Evolutionary conservation across 805 yeast species (phyloP), one percentile per base, ranked within the genome.

Genomic region (Clavispora asparagi): DNA sequence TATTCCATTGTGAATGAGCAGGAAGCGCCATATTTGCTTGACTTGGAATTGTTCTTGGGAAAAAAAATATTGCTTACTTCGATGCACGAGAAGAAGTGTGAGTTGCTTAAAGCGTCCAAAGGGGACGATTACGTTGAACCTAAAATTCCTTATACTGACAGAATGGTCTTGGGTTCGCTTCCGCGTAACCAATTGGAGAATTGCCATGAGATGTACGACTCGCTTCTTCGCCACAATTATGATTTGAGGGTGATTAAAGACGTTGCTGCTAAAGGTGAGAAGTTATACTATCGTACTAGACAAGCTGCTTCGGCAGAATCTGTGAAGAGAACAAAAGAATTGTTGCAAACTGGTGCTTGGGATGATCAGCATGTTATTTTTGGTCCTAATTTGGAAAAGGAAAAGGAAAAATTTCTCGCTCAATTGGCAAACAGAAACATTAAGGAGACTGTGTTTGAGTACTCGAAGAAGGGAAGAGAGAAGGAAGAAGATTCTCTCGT

Each of bases 401-500:
- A 86, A 55, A 87, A 87, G 61, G 74, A 85, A 25, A 76, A 67
- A 37, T 83, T 94, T 58, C 74, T 94, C 53, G 86, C 81, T 6
- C 81, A 82, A 56, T 70, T 94, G 49, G 79, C 81, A 49, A 77
- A 87, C 54, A 75, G 97, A 60, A 64, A 72, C 38, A 72, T 81
- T 42, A 85, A 87, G 57, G 98, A 94, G 62, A 94, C 99, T 0
- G 97, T 94, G 4, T 94, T 94, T 62, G 99, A 94, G 65, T 85
- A 90, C 65, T 79, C 82, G 50, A 69, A 67, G 38, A 68, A 64
- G 46, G 73, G 71, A n/a, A 58, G 53, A 31, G 56, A 56, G 40
- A 80, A 83, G 58, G 75, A 66, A 30, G 87, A 83, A 53, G 84
- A 84, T 52, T 78, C 82, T 42, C 73, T 89, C 60, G 84, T 87